Evolutionary conservation across 192 early-diverging fungal genomes (phyloP).

Genomic region (Umbelopsis isabellina): DNA sequence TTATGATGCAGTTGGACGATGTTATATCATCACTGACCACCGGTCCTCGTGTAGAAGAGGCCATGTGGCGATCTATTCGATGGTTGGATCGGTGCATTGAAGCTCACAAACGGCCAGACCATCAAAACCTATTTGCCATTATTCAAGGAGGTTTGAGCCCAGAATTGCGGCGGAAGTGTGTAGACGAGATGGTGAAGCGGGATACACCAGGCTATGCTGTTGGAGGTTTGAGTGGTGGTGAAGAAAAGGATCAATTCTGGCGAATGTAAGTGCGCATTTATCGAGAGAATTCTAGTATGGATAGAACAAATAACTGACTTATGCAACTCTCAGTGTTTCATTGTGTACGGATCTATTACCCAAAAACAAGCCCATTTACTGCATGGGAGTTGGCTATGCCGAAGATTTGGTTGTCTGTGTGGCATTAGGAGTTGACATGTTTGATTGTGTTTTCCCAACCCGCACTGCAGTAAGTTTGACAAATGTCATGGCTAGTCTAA

Average conservation of each 20-base stretch:
- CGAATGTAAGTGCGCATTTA: constrained; percentile 51
- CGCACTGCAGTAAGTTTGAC: constrained; percentile 67
- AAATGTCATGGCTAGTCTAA: background rate
- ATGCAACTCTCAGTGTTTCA: constrained; percentile 47
- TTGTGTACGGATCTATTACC: constrained; percentile 83
- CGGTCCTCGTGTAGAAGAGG: constrained; percentile 84
- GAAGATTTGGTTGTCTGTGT: constrained; percentile 86
- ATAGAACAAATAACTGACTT: background rate
- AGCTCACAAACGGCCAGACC: constrained; percentile 68
- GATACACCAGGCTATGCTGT: constrained; percentile 85
- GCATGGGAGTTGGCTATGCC: constrained; percentile 89
- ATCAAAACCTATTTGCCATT: constrained; percentile 88
- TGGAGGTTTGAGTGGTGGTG: constrained; percentile 86
- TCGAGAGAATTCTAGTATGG: background rate
- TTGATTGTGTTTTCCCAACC: constrained; percentile 90
- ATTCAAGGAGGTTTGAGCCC: constrained; percentile 84
- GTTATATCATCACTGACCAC: constrained; percentile 83
- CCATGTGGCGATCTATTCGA: constrained; percentile 86
- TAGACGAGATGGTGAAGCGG: constrained; percentile 78
- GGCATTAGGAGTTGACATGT: constrained; percentile 89
- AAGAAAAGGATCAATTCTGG: constrained; percentile 88
- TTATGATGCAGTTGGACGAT: constrained; percentile 93
- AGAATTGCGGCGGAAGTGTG: constrained; percentile 69
- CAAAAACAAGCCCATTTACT: constrained; percentile 84
- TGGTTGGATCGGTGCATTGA: constrained; percentile 87